Percentiles rank a stretch among this genome's conserved stretches.
These are phyloP conservation scores for Thermoascus crustaceus DNA, from an alignment of 2,329 filamentous ascomycete genomes.

Conservation along the genomic window DNA sequence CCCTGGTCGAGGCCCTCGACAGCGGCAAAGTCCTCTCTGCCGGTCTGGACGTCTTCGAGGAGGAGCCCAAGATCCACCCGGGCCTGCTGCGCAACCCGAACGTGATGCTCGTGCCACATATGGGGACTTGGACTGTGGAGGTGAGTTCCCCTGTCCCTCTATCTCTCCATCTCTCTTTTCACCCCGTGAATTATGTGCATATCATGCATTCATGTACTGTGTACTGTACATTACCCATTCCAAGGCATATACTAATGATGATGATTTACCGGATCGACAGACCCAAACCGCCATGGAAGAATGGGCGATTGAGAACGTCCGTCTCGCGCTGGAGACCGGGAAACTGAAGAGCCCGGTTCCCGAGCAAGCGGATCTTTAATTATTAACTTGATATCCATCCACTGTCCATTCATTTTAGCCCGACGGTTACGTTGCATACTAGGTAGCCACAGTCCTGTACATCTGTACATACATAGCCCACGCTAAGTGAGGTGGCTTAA, in stretches of 20 bases:
- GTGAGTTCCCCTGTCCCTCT: slow-evolving; percentile 16
- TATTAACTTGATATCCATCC: not conserved
- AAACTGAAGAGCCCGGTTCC: slow-evolving; percentile 61
- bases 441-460: too few species aligned
- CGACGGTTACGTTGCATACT: too few species aligned
- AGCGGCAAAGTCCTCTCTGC: slow-evolving; percentile 60
- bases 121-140: slow-evolving; percentile 76
- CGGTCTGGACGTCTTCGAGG: slow-evolving; percentile 75
- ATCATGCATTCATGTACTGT: not conserved
- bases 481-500: too few species aligned
- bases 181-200: not conserved
- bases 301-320: slow-evolving; percentile 65
- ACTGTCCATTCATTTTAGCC: slow-evolving; percentile 1
- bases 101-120: slow-evolving; percentile 71
- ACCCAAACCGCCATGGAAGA: slow-evolving; percentile 59
- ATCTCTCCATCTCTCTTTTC: not conserved
- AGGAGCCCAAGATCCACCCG: slow-evolving; percentile 69
- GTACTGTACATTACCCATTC: not conserved
- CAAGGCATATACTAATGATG: too few species aligned
- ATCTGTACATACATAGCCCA: not conserved
- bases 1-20: slow-evolving; percentile 65
- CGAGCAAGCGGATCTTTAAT: slow-evolving; percentile 52
- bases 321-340: slow-evolving; percentile 53
- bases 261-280: slow-evolving; percentile 23
- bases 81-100: slow-evolving; percentile 62